Evolutionary conservation across 257 asterid genomes (phyloP).

Genomic region (Nicotiana otophora): DNA sequence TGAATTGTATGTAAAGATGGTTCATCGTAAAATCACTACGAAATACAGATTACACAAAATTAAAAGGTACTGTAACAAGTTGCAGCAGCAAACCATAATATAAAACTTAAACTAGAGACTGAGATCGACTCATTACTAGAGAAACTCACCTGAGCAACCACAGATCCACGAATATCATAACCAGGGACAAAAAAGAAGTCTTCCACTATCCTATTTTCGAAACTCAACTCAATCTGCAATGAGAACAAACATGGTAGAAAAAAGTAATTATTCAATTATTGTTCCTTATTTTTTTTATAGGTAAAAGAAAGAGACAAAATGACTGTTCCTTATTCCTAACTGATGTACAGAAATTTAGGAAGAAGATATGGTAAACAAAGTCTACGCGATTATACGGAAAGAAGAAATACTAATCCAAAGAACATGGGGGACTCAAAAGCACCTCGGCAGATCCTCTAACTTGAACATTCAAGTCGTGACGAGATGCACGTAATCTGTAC

Average conservation of each 20-base stretch:
- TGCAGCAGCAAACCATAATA: neutral
- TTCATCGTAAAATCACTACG: neutral
- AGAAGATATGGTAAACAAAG: neutral
- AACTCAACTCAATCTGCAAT: constrained; percentile 78
- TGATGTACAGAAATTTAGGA: neutral
- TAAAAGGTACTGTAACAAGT: neutral
- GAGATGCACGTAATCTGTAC: constrained; percentile 70
- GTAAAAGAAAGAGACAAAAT: neutral
- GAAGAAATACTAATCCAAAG: neutral
- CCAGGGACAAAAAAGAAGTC: constrained; percentile 76
- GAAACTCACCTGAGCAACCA: constrained; percentile 79
- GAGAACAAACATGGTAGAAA: constrained; percentile 11
- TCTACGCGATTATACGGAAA: neutral
- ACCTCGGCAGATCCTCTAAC: constrained; percentile 83
- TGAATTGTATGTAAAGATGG: neutral
- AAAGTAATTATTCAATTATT: neutral
- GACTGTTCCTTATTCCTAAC: neutral
- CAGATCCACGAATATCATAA: constrained; percentile 80
- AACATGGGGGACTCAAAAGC: constrained; percentile 7
- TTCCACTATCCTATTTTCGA: constrained; percentile 55
- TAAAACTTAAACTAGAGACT: neutral
- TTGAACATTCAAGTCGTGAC: constrained; percentile 61
- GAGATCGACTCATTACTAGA: neutral
- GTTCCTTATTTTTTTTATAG: neutral
- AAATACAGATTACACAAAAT: neutral